phyloP scores from a whole-genome alignment of 768 basidiomycete species.

The Tulasnella sp. region DNA sequence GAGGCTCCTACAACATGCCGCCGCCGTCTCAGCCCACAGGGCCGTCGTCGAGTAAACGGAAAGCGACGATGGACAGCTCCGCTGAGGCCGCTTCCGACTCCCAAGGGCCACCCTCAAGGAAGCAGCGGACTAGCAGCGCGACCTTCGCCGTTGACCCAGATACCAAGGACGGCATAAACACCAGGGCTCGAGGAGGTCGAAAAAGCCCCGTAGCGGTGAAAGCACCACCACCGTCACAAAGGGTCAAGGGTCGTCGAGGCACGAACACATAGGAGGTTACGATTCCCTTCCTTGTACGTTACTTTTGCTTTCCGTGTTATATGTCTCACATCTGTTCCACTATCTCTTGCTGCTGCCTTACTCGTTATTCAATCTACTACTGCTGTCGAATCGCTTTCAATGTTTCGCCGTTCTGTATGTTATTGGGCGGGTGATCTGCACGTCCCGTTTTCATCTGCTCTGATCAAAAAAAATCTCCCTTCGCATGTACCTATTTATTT shows the following conservation, averaged over 20 bases:
- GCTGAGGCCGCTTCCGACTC: neutral
- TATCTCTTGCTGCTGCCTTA: too few relatives aligned
- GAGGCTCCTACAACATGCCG: neutral
- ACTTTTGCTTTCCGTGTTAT: neutral
- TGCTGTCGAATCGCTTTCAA: too few relatives aligned
- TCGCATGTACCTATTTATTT: too few relatives aligned
- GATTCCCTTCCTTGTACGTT: neutral
- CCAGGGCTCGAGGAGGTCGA: neutral
- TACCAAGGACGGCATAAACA: neutral
- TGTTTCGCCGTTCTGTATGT: too few relatives aligned
- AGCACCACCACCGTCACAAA: neutral
- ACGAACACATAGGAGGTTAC: neutral
- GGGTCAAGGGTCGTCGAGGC: neutral
- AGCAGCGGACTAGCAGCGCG: conserved; percentile 2
- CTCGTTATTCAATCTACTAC: too few relatives aligned
- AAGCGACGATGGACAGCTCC: neutral
- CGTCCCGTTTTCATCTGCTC: too few relatives aligned
- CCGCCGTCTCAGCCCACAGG: neutral
- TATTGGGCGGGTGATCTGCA: too few relatives aligned
- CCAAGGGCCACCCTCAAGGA: neutral
- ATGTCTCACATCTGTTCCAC: too few relatives aligned
- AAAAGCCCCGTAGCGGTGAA: conserved; percentile 6
- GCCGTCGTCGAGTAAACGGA: neutral
- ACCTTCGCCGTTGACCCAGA: neutral
- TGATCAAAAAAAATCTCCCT: too few relatives aligned